A percentile compares a stretch with the other conserved stretches of the same genome.
phyloP scores from a whole-genome alignment of 257 asterid genomes.

The Solanum dulcamara region DNA sequence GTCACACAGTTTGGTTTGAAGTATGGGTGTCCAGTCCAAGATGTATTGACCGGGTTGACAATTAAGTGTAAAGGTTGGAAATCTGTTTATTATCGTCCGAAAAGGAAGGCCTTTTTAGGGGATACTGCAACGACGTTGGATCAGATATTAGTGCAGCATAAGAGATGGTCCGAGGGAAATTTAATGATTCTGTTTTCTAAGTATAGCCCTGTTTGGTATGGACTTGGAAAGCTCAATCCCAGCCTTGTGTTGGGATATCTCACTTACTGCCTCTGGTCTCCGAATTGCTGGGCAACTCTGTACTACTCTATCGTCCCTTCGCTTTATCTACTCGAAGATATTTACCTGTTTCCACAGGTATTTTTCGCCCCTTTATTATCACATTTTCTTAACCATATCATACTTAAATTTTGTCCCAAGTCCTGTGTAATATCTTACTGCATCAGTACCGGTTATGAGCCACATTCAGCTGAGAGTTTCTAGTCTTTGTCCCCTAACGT shows the following conservation, averaged over 20 bases:
- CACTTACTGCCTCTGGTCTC: slow-evolving; percentile 52
- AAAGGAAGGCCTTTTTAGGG: slow-evolving; percentile 50
- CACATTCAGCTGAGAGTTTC: neutral
- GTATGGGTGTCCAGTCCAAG: slow-evolving; percentile 73
- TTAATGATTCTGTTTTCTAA: slow-evolving; percentile 53
- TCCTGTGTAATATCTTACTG: neutral
- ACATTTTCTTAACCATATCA: neutral
- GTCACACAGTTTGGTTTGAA: slow-evolving; percentile 33
- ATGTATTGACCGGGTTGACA: slow-evolving; percentile 64
- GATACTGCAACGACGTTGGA: slow-evolving; percentile 43
- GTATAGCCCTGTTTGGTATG: slow-evolving; percentile 46
- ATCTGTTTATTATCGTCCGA: slow-evolving; percentile 51
- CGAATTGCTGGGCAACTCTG: slow-evolving; percentile 51
- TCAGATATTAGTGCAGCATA: slow-evolving; percentile 57
- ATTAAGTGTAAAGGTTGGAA: slow-evolving; percentile 71
- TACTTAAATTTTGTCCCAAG: neutral
- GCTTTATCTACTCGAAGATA: slow-evolving; percentile 55
- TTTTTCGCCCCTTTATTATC: neutral
- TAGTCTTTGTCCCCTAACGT: neutral
- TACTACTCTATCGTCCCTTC: slow-evolving; percentile 63
- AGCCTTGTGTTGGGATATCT: slow-evolving; percentile 51
- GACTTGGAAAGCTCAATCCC: slow-evolving; percentile 38
- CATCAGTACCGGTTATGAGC: neutral
- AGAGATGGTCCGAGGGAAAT: slow-evolving; percentile 92
- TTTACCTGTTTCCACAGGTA: slow-evolving; percentile 66